phyloP scores from a whole-genome alignment of 1,284 basidiomycete species.

The Leccinum olivaceoglutinosum region DNA sequence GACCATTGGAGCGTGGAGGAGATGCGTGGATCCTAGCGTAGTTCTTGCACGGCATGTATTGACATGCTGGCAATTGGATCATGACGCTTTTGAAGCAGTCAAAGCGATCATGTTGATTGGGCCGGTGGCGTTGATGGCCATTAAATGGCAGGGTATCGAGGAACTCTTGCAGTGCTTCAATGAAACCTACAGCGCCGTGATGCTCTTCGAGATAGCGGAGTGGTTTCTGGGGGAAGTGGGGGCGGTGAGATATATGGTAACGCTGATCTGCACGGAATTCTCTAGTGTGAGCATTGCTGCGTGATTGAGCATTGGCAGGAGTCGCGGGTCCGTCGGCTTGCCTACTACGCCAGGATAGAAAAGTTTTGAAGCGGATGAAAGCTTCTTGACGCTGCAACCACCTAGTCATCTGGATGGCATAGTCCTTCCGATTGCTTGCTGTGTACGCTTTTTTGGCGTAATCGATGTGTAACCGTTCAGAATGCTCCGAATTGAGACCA shows the following conservation, averaged over 20 bases:
- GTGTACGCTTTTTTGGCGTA: conserved; percentile 15
- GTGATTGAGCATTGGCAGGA: not conserved
- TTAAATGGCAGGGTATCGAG: too few species aligned
- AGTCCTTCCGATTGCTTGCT: conserved; percentile 12
- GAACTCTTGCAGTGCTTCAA: too few species aligned
- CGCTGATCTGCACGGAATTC: not conserved
- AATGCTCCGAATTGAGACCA: conserved; percentile 14
- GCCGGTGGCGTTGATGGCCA: not conserved
- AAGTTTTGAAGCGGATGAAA: not conserved
- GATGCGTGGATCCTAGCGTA: not conserved
- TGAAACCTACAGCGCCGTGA: too few species aligned
- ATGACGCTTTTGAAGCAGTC: not conserved
- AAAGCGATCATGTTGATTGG: not conserved
- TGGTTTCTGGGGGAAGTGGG: too few species aligned
- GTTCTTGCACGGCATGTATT: not conserved
- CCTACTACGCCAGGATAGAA: conserved; percentile 1
- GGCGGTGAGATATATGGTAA: not conserved
- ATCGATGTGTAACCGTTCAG: conserved; percentile 17
- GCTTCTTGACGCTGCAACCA: conserved; percentile 10
- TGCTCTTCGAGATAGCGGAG: too few species aligned
- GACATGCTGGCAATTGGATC: not conserved
- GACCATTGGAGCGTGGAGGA: not conserved
- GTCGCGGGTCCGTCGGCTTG: not conserved
- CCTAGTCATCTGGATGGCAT: conserved; percentile 6
- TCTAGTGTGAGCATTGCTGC: too few species aligned